A percentile compares a stretch with the other conserved stretches of the same genome.
phyloP scores from a whole-genome alignment of 2,329 filamentous ascomycete species.

The Penicillium sp. region DNA sequence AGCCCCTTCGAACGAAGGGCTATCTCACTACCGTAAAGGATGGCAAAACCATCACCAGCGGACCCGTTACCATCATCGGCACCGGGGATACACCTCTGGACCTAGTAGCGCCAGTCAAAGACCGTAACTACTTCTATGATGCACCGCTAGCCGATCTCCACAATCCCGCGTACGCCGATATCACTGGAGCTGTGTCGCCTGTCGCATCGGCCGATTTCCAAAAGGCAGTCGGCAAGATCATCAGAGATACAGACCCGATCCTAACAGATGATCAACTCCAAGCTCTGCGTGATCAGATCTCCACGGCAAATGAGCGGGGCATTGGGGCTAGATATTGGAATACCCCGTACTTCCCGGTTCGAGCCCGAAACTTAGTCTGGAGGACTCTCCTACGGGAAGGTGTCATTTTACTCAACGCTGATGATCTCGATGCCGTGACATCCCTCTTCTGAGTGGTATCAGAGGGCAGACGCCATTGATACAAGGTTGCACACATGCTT shows the following conservation, averaged over 20 bases:
- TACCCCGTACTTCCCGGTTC: constrained; percentile 60
- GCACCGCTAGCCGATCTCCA: constrained; percentile 53
- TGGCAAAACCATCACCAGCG: constrained; percentile 47
- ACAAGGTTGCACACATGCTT: background rate
- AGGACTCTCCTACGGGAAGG: constrained; percentile 58
- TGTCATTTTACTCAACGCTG: constrained; percentile 64
- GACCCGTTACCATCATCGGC: constrained; percentile 63
- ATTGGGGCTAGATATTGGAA: constrained; percentile 66
- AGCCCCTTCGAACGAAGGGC: constrained; percentile 56
- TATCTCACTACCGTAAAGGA: constrained; percentile 57
- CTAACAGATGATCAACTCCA: constrained; percentile 47
- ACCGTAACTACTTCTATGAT: constrained; percentile 64
- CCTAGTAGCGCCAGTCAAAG: constrained; percentile 48
- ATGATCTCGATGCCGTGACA: constrained; percentile 60
- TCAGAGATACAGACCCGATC: constrained; percentile 38
- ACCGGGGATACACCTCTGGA: constrained; percentile 58
- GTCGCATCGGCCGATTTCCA: constrained; percentile 58
- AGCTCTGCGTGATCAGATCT: constrained; percentile 56
- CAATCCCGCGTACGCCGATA: constrained; percentile 42
- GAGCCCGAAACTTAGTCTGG: constrained; percentile 63
- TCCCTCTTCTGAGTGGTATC: constrained; percentile 30
- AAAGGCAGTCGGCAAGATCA: constrained; percentile 41
- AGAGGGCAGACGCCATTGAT: too few relatives aligned
- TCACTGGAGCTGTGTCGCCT: constrained; percentile 53
- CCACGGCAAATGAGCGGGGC: constrained; percentile 56